A percentile compares a stretch with the other conserved stretches of the same genome.
These are phyloP conservation scores for Pseudocercospora eumusae DNA, from an alignment of 2,329 filamentous ascomycete species.

Conservation along the genomic window DNA sequence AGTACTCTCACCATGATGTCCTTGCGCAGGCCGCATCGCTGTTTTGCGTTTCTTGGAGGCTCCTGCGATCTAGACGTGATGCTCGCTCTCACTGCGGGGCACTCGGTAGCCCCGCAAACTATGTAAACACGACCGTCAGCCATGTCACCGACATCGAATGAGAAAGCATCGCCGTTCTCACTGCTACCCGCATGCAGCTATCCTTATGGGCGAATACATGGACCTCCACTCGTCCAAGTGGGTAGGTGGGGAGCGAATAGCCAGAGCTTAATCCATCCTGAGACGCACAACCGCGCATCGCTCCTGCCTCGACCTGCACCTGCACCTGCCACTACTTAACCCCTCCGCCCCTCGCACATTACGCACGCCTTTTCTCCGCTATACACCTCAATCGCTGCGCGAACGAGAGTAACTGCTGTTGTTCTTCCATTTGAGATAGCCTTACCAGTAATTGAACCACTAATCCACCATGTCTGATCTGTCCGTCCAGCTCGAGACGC, in stretches of 20 bases:
- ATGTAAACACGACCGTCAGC: conserved; percentile 10
- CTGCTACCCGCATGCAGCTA: conserved; percentile 16
- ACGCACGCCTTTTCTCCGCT: conserved; percentile 11
- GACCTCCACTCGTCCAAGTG: conserved; percentile 22
- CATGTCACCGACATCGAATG: conserved; percentile 22
- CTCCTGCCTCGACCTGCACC: neutral
- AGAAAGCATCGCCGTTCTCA: conserved; percentile 4
- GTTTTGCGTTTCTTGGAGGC: neutral
- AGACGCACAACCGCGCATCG: conserved; percentile 1
- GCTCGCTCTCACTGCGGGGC: neutral
- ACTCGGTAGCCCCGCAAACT: conserved; percentile 8
- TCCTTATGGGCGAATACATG: conserved; percentile 31
- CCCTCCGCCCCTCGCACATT: conserved; percentile 24
- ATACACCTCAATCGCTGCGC: conserved; percentile 29
- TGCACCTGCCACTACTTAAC: conserved; percentile 28
- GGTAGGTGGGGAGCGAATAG: conserved; percentile 21
- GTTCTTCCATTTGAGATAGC: conserved; percentile 30
- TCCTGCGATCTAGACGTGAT: conserved; percentile 10
- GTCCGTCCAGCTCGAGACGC: conserved; percentile 66
- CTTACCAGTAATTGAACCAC: conserved; percentile 19
- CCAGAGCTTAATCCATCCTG: conserved; percentile 21
- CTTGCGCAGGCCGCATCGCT: neutral
- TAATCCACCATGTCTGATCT: conserved; percentile 46
- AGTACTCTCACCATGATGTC: conserved; percentile 9
- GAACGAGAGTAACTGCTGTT: conserved; percentile 23